Evolutionary conservation across 345 rosid species (phyloP).

Genomic region (Camelina hispida): DNA sequence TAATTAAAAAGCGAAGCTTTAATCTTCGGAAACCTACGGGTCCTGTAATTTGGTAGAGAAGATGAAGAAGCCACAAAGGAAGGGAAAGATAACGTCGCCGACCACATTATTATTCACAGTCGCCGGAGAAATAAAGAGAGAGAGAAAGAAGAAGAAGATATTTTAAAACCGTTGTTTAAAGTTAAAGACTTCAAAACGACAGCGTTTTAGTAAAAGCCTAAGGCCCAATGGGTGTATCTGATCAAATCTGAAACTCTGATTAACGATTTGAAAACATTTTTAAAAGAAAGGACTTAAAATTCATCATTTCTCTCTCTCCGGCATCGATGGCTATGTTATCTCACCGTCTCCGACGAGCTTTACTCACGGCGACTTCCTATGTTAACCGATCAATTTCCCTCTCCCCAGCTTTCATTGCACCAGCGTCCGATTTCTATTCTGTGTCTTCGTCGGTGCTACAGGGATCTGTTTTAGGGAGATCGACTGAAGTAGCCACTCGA

Average conservation of each 20-base stretch:
- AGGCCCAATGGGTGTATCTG: slow-evolving; percentile 6
- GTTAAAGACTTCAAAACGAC: not conserved
- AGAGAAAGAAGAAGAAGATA: not conserved
- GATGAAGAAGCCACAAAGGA: slow-evolving; percentile 26
- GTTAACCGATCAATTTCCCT: slow-evolving; percentile 44
- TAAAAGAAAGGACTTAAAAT: not conserved
- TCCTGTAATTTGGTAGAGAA: slow-evolving; percentile 16
- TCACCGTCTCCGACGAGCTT: slow-evolving; percentile 66
- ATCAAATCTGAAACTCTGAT: not conserved
- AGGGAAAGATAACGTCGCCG: slow-evolving; percentile 41
- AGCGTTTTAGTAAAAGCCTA: not conserved
- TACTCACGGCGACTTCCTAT: slow-evolving; percentile 39
- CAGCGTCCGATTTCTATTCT: not conserved
- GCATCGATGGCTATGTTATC: slow-evolving; percentile 51
- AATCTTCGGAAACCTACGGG: slow-evolving; percentile 29
- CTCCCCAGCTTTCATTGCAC: slow-evolving; percentile 34
- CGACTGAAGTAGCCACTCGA: slow-evolving; percentile 34
- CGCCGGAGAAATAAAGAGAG: slow-evolving; percentile 29
- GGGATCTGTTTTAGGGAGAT: slow-evolving; percentile 41
- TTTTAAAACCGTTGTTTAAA: not conserved
- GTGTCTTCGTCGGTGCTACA: not conserved
- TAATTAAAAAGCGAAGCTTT: slow-evolving; percentile 58
- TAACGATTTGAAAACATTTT: not conserved
- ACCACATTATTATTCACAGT: slow-evolving; percentile 46
- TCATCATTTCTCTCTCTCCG: not conserved